A percentile compares a stretch with the other conserved stretches of the same genome.
These are phyloP conservation scores for Rhexocercosporidium sp. DNA, from an alignment of 2,329 filamentous ascomycete species.

Conservation along the genomic window DNA sequence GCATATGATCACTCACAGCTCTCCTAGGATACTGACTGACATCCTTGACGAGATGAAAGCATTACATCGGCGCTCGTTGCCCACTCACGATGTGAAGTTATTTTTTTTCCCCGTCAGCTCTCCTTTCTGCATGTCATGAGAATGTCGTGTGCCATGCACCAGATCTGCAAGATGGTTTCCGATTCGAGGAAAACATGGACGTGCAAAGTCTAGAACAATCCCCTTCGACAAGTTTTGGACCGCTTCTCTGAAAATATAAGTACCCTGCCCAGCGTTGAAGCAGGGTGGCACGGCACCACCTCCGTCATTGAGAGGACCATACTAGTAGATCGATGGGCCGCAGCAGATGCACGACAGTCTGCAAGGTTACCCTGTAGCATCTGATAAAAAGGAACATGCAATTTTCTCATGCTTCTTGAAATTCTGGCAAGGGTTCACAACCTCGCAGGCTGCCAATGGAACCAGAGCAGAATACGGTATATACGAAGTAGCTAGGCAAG, in stretches of 20 bases:
- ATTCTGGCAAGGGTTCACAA: not conserved
- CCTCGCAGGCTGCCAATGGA: not conserved
- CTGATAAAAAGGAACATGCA: too few species aligned
- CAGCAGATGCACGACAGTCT: not conserved
- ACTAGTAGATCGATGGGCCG: not conserved
- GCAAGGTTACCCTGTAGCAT: not conserved
- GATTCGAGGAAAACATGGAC: not conserved
- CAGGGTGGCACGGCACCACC: not conserved
- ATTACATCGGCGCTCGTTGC: not conserved
- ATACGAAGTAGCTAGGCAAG: not conserved
- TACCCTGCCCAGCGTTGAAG: not conserved
- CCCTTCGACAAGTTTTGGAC: not conserved
- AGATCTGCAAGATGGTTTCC: not conserved
- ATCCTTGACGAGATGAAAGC: not conserved
- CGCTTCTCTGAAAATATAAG: not conserved
- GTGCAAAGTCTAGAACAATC: conserved; percentile 2
- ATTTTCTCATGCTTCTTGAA: not conserved
- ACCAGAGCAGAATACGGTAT: too few species aligned
- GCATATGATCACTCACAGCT: not conserved
- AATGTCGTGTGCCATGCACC: not conserved
- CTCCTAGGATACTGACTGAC: not conserved
- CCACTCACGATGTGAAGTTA: not conserved
- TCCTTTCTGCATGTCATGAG: not conserved
- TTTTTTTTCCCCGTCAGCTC: not conserved
- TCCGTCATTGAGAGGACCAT: not conserved